Conservation (phyloP, 2,329 filamentous ascomycete genomes). For the Hymenoscyphus scutula region DNA sequence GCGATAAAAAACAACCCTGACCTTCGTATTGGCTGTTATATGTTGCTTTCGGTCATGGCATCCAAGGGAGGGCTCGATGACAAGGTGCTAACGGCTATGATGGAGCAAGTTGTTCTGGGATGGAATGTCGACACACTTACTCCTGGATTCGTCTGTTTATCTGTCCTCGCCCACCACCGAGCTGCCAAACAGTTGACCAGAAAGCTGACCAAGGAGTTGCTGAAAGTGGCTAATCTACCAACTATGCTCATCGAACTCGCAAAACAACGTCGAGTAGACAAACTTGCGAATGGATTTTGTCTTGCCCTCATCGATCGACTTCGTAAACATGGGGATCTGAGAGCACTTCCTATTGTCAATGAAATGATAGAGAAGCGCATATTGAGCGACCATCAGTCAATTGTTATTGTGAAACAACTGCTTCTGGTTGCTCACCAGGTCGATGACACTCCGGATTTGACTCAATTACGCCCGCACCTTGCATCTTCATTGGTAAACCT, state of each 20-base stretch:
- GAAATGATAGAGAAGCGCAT: conserved; percentile 58
- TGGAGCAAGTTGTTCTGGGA: conserved; percentile 80
- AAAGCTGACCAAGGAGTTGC: conserved; percentile 65
- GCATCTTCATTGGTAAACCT: conserved; percentile 66
- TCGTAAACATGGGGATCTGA: conserved; percentile 57
- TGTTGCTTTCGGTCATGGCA: conserved; percentile 82
- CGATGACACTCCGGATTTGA: conserved; percentile 53
- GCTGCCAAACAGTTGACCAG: conserved; percentile 66
- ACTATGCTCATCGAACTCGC: conserved; percentile 59
- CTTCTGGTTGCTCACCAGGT: conserved; percentile 59
- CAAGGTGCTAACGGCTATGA: conserved; percentile 75
- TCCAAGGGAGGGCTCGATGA: conserved; percentile 80
- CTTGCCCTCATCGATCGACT: conserved; percentile 61
- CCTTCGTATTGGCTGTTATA: conserved; percentile 83
- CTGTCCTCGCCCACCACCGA: conserved; percentile 78
- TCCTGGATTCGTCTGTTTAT: conserved; percentile 74
- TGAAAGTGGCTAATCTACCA: conserved; percentile 62
- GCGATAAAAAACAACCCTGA: conserved; percentile 73
- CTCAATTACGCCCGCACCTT: conserved; percentile 59
- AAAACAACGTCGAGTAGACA: conserved; percentile 65
- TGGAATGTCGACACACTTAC: conserved; percentile 73
- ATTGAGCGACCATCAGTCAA: conserved; percentile 60
- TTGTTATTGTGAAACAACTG: conserved; percentile 64
- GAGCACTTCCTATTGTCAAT: conserved; percentile 58
- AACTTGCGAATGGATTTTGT: conserved; percentile 69